phyloP scores from a whole-genome alignment of 163 green algal genomes.

The Scenedesmus sp. region DNA sequence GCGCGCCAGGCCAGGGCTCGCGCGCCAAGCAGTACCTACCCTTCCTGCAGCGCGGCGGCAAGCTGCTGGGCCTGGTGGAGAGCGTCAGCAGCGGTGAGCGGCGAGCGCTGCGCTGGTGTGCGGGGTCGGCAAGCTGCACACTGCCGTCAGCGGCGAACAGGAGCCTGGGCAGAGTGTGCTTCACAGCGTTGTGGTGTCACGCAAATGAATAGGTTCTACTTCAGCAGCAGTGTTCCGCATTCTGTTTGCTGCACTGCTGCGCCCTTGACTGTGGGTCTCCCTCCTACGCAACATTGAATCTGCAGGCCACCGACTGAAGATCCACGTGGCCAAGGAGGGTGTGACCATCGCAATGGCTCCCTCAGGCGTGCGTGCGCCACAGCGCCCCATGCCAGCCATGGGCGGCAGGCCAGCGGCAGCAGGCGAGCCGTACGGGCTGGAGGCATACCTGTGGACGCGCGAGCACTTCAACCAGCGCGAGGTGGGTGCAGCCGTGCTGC shows the following conservation, averaged over 20 bases:
- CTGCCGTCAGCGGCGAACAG: neutral
- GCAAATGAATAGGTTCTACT: neutral
- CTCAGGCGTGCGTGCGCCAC: conserved; percentile 79
- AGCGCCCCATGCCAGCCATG: conserved; percentile 65
- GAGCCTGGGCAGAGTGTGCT: neutral
- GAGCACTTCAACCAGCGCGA: conserved; percentile 85
- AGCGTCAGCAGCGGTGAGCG: conserved; percentile 89
- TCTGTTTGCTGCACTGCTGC: neutral
- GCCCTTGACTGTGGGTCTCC: too few relatives aligned
- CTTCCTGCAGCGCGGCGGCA: conserved; percentile 90
- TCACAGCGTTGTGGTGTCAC: neutral
- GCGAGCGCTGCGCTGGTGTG: neutral
- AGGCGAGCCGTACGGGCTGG: conserved; percentile 87
- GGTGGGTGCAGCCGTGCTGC: neutral
- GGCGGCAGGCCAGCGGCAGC: conserved; percentile 65
- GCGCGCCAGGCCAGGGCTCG: conserved; percentile 67
- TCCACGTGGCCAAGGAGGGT: conserved; percentile 86
- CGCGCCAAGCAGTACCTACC: conserved; percentile 85
- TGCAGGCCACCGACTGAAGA: conserved; percentile 61
- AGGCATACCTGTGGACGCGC: conserved; percentile 90
- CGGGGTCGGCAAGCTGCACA: neutral
- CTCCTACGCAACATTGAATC: neutral
- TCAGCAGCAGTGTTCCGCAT: neutral
- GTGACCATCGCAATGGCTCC: conserved; percentile 89
- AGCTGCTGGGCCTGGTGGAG: conserved; percentile 85